phyloP scores from a whole-genome alignment of 2,329 filamentous ascomycete genomes.

The Stagonosporopsis vannaccii region DNA sequence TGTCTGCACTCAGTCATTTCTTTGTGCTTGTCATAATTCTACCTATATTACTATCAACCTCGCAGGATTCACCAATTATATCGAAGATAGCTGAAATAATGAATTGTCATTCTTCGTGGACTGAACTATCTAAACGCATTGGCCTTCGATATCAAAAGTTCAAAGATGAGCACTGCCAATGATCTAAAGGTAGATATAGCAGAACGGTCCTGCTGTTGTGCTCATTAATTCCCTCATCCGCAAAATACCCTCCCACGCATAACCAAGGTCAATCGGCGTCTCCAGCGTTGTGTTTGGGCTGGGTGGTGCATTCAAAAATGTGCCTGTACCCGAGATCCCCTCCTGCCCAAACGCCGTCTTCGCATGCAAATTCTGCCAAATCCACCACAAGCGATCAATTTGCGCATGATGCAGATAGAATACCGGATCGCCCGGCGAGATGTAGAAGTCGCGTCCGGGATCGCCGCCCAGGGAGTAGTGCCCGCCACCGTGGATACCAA shows the following conservation, averaged over 20 bases:
- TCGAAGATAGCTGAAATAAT: background rate
- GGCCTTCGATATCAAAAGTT: background rate
- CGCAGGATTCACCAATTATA: background rate
- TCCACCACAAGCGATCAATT: constrained; percentile 56
- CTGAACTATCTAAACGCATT: background rate
- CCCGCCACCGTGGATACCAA: background rate
- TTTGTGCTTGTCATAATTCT: background rate
- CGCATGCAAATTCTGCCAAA: constrained; percentile 54
- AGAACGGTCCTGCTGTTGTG: constrained; percentile 23
- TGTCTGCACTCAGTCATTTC: background rate
- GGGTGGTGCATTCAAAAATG: constrained; percentile 46
- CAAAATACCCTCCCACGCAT: constrained; percentile 28
- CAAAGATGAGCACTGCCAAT: too few relatives aligned
- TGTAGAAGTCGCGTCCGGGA: background rate
- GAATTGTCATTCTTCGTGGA: constrained; percentile 2
- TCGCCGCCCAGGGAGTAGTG: background rate
- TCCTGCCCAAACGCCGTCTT: constrained; percentile 31
- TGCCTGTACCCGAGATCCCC: constrained; percentile 45
- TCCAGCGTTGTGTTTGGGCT: constrained; percentile 51
- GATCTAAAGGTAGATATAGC: constrained; percentile 20
- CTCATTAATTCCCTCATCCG: constrained; percentile 28
- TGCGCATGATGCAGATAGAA: constrained; percentile 57
- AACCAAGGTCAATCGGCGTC: constrained; percentile 39
- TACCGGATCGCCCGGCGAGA: constrained; percentile 24
- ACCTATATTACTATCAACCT: background rate